Evolutionary conservation across 2,329 filamentous ascomycete genomes (phyloP), one percentile per base, ranked within the genome.

Genomic region (Xenoacremonium recifei): DNA sequence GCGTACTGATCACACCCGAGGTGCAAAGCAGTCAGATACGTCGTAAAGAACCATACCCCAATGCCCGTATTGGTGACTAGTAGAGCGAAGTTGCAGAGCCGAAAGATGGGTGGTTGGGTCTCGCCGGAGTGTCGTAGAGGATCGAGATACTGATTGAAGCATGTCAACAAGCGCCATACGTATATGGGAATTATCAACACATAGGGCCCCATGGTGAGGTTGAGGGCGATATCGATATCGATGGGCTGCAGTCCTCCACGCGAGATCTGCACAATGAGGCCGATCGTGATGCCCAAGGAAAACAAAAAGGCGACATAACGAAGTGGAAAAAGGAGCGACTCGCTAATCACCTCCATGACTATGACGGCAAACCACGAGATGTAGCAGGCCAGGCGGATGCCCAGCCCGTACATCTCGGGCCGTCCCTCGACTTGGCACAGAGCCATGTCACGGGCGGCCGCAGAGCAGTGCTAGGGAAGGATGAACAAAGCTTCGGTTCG

Each of bases 281-380:
- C 57, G 37, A 63, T 39, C 4, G 50, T 52, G 5, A 60, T 44
- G 12, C 49, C 49, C 1, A 48, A 55, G 5, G 64, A 64, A 6
- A 64, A 54, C 21, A 62, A 53, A 6, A 65, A 44, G n/a, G 65
- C 53, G 13, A 66, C 41, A 13, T 63, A 51, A 3, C 63, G 62
- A 16, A 66, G 45, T 34, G 59, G 57, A 6, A 53, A 29, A 1
- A 63, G 48, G 17, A 58, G 46, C 4, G 54, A 36, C 27, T 59
- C 56, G 27, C 61, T 60, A 20, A 63, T 40, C 37, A 58, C 62
- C 38, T 64, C 56, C 11, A 64, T 50, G 1, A 62, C n/a, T 12
- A 64, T 46, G 18, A 57, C 53, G 7, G 57, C 60, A 29, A 66
- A 55, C 66, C 66, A 69, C 44, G 66, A 63, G 17, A 60, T 38